Evolutionary conservation across 352 stramenopile genomes (phyloP).

Genomic region (Phytophthora nicotianae): DNA sequence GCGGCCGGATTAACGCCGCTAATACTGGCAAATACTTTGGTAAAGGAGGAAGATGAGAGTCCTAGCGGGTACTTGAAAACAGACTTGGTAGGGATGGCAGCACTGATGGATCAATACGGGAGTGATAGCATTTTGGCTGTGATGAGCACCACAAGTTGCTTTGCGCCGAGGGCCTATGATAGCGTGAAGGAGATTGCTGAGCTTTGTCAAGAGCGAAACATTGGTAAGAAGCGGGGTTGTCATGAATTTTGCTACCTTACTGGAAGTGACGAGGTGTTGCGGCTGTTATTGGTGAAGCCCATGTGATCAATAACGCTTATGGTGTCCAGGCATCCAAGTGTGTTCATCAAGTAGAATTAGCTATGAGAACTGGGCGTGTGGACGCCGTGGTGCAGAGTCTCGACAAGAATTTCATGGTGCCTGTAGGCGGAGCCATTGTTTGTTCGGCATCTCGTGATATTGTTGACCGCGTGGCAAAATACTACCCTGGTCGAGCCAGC

Average conservation of each 20-base stretch:
- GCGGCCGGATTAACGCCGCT: slow-evolving; percentile 92
- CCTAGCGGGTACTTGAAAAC: slow-evolving; percentile 88
- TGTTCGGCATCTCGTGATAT: slow-evolving; percentile 72
- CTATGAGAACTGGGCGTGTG: slow-evolving; percentile 91
- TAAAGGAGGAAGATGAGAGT: slow-evolving; percentile 58
- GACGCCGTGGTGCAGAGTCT: slow-evolving; percentile 98
- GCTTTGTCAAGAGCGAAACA: slow-evolving; percentile 74
- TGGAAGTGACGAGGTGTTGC: slow-evolving; percentile 13
- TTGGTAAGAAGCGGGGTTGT: slow-evolving; percentile 47
- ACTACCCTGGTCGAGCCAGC: slow-evolving; percentile 96
- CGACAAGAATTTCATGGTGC: slow-evolving; percentile 99
- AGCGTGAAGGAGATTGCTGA: slow-evolving; percentile 92
- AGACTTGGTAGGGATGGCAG: slow-evolving; percentile 83
- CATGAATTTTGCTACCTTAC: neutral
- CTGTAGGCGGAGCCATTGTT: slow-evolving; percentile 93
- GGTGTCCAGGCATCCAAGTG: slow-evolving; percentile 96
- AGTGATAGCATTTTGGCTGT: slow-evolving; percentile 90
- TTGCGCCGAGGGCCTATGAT: slow-evolving; percentile 96
- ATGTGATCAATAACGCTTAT: slow-evolving; percentile 99
- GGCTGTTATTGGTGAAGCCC: slow-evolving; percentile 42
- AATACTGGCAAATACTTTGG: slow-evolving; percentile 78
- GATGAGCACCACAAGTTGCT: slow-evolving; percentile 98
- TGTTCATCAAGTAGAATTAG: slow-evolving; percentile 92
- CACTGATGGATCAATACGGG: slow-evolving; percentile 63
- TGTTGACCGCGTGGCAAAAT: slow-evolving; percentile 88